Evolutionary conservation across 768 basidiomycete genomes (phyloP).

Genomic region (Suillus spraguei): DNA sequence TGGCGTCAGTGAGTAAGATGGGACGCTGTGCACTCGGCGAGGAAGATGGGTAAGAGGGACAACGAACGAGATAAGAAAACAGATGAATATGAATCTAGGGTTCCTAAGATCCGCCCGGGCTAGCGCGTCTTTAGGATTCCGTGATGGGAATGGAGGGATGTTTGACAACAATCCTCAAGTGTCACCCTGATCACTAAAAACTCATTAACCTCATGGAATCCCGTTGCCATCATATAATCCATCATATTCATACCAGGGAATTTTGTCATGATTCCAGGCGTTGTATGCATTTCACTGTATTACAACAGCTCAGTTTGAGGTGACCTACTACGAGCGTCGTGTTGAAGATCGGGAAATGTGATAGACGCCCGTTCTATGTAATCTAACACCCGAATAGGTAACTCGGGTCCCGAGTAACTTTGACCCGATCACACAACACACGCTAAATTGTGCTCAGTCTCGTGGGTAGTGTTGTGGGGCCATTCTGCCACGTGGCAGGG

Average conservation of each 20-base stretch:
- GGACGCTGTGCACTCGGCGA: neutral
- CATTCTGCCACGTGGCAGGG: too few species aligned
- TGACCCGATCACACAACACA: too few species aligned
- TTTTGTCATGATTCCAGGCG: neutral
- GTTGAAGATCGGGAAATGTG: neutral
- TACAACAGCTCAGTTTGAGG: neutral
- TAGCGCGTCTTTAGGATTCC: neutral
- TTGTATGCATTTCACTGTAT: neutral
- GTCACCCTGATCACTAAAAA: neutral
- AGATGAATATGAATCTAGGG: neutral
- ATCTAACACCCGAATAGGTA: neutral
- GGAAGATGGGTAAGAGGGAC: neutral
- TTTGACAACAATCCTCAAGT: neutral
- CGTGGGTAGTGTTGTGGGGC: too few species aligned
- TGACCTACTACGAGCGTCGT: neutral
- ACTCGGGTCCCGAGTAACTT: neutral
- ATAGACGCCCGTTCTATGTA: neutral
- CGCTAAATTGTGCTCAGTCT: too few species aligned
- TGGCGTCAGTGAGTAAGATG: neutral
- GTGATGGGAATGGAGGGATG: neutral
- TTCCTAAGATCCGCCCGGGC: conserved; percentile 5
- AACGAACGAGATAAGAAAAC: neutral
- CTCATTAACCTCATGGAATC: neutral
- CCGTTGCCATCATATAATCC: neutral
- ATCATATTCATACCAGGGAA: neutral